phyloP scores from a whole-genome alignment of 2,329 filamentous ascomycete genomes.

The Ophiostoma quercus region DNA sequence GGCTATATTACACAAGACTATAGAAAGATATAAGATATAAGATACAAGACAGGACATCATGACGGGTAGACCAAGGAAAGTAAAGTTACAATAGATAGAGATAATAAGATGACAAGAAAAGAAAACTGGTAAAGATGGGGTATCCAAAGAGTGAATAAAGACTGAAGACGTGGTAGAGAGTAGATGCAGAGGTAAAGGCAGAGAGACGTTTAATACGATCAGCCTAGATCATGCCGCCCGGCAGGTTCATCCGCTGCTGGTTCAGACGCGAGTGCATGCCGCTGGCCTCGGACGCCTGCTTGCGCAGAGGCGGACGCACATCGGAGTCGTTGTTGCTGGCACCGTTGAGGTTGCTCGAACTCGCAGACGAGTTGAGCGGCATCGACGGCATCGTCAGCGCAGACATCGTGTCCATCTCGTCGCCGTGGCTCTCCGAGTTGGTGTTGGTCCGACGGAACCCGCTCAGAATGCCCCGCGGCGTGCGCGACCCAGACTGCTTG shows the following conservation, averaged over 20 bases:
- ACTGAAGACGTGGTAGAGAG: conserved; percentile 5
- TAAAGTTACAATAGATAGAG: conserved; percentile 24
- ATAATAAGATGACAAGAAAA: conserved; percentile 17
- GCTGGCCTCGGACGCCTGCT: conserved; percentile 40
- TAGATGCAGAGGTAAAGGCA: neutral
- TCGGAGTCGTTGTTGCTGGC: conserved; percentile 37
- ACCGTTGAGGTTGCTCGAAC: conserved; percentile 18
- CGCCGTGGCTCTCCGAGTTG: conserved; percentile 27
- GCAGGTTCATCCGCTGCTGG: conserved; percentile 32
- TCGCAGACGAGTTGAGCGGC: conserved; percentile 28
- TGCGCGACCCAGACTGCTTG: conserved; percentile 36
- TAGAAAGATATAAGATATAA: neutral
- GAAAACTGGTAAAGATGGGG: conserved; percentile 2
- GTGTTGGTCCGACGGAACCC: conserved; percentile 33
- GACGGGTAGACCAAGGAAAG: neutral
- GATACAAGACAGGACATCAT: neutral
- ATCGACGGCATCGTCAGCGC: conserved; percentile 33
- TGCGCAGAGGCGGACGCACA: conserved; percentile 40
- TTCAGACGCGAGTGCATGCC: conserved; percentile 25
- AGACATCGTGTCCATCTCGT: conserved; percentile 31
- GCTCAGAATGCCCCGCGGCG: conserved; percentile 39
- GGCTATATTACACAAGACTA: neutral
- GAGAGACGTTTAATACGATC: neutral
- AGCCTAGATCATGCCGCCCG: conserved; percentile 35
- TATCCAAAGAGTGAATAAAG: conserved; percentile 6